Conservation (phyloP, 805 yeast genomes). For the Kurtzmaniella cleridarum region DNA sequence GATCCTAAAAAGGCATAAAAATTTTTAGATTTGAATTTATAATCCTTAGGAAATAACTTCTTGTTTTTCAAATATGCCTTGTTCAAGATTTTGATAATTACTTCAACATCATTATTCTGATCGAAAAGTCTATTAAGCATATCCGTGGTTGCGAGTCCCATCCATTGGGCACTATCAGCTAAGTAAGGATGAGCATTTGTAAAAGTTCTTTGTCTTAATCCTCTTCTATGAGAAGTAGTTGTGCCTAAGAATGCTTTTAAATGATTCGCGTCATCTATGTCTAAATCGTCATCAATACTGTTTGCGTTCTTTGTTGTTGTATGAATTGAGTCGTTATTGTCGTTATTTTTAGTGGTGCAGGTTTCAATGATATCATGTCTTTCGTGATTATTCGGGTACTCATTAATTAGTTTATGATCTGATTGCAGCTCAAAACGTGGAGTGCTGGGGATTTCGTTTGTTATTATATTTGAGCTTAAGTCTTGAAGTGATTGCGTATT, state of each 20-base stretch:
- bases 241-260: conserved; percentile 3
- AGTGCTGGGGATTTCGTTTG: no score
- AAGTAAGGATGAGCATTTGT: conserved; percentile 41
- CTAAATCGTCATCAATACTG: background rate
- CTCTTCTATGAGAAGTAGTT: conserved; percentile 14
- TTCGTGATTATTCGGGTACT: background rate
- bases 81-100: conserved; percentile 31
- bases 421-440: no score
- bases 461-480: no score
- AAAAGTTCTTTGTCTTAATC: conserved; percentile 36
- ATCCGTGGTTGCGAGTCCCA: conserved; percentile 31
- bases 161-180: conserved; percentile 41
- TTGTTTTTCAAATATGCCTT: conserved; percentile 26
- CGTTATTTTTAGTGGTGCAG: background rate
- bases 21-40: conserved; percentile 31
- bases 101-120: conserved; percentile 27
- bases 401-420: no score
- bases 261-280: conserved; percentile 1
- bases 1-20: conserved; percentile 33
- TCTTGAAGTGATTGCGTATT: no score
- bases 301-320: background rate
- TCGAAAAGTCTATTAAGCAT: conserved; percentile 34
- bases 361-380: background rate
- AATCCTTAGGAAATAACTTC: conserved; percentile 31
- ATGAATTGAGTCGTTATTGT: background rate